Evolutionary conservation across 1,139 yeast species (phyloP), one percentile per base, ranked within the genome.

Genomic region (Magnusiomyces suaveolens): DNA sequence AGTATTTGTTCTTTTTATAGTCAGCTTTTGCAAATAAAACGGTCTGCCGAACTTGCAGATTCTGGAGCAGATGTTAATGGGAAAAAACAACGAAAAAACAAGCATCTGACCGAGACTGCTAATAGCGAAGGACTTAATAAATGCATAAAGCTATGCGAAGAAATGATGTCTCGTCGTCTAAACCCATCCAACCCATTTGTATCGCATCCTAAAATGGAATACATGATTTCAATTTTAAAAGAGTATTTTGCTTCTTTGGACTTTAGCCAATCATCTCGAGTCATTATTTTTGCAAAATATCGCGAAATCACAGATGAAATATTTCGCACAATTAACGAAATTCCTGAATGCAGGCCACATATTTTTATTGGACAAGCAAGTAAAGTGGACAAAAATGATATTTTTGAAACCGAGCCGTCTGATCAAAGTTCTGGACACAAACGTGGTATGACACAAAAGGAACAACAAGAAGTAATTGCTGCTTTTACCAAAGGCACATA

Each of bases 241-340:
- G 69, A 68, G 1, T 89, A 87, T 64, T 82, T 84, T 56, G 64
- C 69, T 26, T 48, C 51, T 2, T 8, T 39, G 6, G 46, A 48
- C 2, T 39, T 21, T 25, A 25, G 25, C n/a, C 26, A 39, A 18
- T 38, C 44, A 3, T 86, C 96, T 1, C 78, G 87, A 60, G 95
- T 84, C 1, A 92, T 92, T 52, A 77, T 92, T 0, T 92, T 92
- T 66, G 87, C 96, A 0, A 96, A 89, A 64, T 79, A 81, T 59
- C 77, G 99, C 64, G 95, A 87, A 59, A 84, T 96, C 2, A 97
- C 97, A 0, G 72, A 87, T 41, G 97, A 89, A 59, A 84, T 94
- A 53, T 88, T 87, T 1, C 79, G 81, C 56, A 77, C 82, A 2
- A 74, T 92, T 39, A 87, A 82, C 18, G 69, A 72, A 18, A 68